Evolutionary conservation across 345 rosid genomes (phyloP).

Genomic region (Dimocarpus longan): DNA sequence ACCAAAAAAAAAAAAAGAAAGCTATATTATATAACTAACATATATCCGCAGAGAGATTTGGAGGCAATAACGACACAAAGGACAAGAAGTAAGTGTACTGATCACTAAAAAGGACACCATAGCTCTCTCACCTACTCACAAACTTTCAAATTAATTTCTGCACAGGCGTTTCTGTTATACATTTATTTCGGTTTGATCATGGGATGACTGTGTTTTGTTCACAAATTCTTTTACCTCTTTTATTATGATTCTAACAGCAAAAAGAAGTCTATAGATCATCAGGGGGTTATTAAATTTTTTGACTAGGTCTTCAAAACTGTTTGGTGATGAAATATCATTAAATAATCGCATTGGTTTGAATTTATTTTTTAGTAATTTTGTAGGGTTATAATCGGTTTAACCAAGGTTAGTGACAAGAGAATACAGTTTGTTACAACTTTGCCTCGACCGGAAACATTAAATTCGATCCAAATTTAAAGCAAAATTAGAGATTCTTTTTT

Average conservation of each 20-base stretch:
- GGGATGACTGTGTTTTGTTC: conserved; percentile 13
- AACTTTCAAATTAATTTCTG: conserved; percentile 14
- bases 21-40: background rate
- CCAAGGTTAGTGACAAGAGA: too few relatives aligned
- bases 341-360: too few relatives aligned
- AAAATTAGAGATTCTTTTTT: background rate
- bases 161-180: conserved; percentile 22
- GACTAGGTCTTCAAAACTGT: background rate
- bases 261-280: too few relatives aligned
- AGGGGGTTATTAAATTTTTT: too few relatives aligned
- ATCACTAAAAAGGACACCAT: background rate
- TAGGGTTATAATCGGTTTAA: too few relatives aligned
- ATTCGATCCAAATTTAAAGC: background rate
- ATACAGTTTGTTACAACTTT: too few relatives aligned
- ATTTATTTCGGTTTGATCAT: conserved; percentile 22
- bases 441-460: background rate
- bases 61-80: background rate
- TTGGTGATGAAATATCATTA: too few relatives aligned
- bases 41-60: background rate
- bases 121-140: conserved; percentile 18
- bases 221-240: background rate
- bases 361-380: too few relatives aligned
- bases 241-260: background rate
- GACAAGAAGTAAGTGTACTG: background rate
- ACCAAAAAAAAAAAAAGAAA: too few relatives aligned